Percentiles rank a stretch among this genome's conserved stretches.
Evolutionary conservation across 176 grass and related monocot genomes (phyloP).

Genomic region (Tillandsia fasciculata): DNA sequence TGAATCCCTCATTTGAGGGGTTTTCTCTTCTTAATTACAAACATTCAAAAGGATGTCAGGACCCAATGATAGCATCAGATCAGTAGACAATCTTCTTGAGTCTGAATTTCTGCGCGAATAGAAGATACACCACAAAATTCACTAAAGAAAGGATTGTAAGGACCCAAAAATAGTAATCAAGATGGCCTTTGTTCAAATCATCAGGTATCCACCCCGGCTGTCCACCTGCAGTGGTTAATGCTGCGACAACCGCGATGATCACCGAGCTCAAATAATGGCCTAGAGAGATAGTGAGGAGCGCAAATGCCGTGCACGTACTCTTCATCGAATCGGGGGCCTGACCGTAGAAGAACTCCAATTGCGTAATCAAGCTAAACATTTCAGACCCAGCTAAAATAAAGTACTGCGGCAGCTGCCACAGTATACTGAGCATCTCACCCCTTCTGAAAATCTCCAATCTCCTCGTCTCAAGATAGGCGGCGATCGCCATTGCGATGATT

Average conservation of each 20-base stretch:
- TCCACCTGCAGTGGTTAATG: slow-evolving; percentile 22
- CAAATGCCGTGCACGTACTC: slow-evolving; percentile 51
- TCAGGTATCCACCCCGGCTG: slow-evolving; percentile 71
- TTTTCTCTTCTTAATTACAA: neutral
- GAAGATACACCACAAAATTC: slow-evolving; percentile 56
- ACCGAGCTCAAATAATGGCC: slow-evolving; percentile 75
- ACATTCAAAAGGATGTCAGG: too few species aligned
- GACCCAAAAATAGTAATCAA: slow-evolving; percentile 72
- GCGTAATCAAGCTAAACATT: slow-evolving; percentile 48
- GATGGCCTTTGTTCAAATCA: slow-evolving; percentile 67
- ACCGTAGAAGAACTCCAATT: slow-evolving; percentile 60
- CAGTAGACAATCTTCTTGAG: slow-evolving; percentile 37
- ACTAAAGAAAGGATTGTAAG: slow-evolving; percentile 28
- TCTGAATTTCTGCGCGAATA: slow-evolving; percentile 61
- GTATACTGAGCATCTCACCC: slow-evolving; percentile 31
- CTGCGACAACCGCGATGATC: slow-evolving; percentile 39
- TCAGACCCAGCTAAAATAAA: slow-evolving; percentile 50
- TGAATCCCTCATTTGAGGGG: too few species aligned
- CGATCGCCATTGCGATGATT: slow-evolving; percentile 55
- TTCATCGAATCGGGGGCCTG: slow-evolving; percentile 69
- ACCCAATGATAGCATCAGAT: too few species aligned
- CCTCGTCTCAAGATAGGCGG: slow-evolving; percentile 45
- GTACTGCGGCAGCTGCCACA: slow-evolving; percentile 78
- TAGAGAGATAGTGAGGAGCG: slow-evolving; percentile 44
- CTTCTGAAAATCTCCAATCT: slow-evolving; percentile 35